A percentile compares a stretch with the other conserved stretches of the same genome.
Conservation (phyloP, 768 basidiomycete species). For the Auriscalpium microsporum region DNA sequence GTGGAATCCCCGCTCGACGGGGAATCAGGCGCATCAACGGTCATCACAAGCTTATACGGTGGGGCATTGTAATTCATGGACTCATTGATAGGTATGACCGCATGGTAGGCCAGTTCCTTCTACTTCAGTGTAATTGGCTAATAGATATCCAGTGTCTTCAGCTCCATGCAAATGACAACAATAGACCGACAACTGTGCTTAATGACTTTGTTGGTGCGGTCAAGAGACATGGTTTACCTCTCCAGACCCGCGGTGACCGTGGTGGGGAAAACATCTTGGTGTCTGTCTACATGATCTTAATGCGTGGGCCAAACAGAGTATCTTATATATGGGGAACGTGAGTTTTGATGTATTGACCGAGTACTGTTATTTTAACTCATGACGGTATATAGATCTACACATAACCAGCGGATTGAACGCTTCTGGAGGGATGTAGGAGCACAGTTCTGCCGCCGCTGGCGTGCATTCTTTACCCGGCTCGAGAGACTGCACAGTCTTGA, state of each 20-base stretch:
- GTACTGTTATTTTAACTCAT: neutral
- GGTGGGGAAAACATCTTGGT: neutral
- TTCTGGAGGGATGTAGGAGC: slow-evolving; percentile 17
- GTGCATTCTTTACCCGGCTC: slow-evolving; percentile 18
- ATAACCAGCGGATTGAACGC: neutral
- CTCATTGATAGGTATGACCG: too few relatives aligned
- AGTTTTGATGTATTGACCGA: slow-evolving; percentile 15
- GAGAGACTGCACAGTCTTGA: slow-evolving; percentile 19
- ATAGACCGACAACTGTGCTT: neutral
- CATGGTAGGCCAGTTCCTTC: too few relatives aligned
- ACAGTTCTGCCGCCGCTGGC: slow-evolving; percentile 22
- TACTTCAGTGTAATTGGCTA: too few relatives aligned
- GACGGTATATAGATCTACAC: neutral
- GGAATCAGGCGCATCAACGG: too few relatives aligned
- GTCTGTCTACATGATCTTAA: slow-evolving; percentile 24
- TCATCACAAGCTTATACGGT: too few relatives aligned
- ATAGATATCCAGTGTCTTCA: too few relatives aligned
- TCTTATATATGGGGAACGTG: slow-evolving; percentile 23
- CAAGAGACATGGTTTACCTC: neutral
- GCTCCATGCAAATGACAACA: neutral
- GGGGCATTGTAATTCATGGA: too few relatives aligned
- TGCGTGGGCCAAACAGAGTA: slow-evolving; percentile 21
- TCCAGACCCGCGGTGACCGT: neutral
- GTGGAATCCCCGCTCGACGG: too few relatives aligned
- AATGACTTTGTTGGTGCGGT: neutral